Evolutionary conservation across 352 stramenopile species (phyloP).

Genomic region (Phytopythium delawarense): DNA sequence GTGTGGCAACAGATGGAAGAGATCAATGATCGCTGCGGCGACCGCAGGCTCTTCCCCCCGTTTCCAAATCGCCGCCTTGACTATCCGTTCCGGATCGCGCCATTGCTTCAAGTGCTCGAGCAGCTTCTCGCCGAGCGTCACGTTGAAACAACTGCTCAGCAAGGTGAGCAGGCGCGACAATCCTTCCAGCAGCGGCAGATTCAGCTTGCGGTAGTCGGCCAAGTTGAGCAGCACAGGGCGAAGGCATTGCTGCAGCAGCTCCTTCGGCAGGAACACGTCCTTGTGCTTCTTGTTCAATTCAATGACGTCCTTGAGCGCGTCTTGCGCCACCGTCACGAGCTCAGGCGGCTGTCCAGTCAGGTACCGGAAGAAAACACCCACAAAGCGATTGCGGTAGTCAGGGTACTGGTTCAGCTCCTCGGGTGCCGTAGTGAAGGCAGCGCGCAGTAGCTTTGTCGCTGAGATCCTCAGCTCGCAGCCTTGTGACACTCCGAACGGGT

Average conservation of each 20-base stretch:
- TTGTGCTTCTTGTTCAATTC: constrained; percentile 87
- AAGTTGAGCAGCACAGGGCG: constrained; percentile 95
- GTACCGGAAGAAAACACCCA: constrained; percentile 89
- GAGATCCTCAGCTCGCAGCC: constrained; percentile 80
- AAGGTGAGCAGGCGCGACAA: constrained; percentile 92
- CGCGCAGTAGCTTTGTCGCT: constrained; percentile 83
- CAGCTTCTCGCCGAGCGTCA: constrained; percentile 96
- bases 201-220: constrained; percentile 96
- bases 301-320: constrained; percentile 77
- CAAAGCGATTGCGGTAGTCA: constrained; percentile 81
- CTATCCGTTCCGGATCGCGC: constrained; percentile 87
- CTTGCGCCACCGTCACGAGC: constrained; percentile 75
- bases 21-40: constrained; percentile 93
- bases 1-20: constrained; percentile 95
- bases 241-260: constrained; percentile 95
- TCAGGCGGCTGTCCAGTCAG: constrained; percentile 83
- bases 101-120: constrained; percentile 96
- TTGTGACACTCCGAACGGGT: constrained; percentile 84
- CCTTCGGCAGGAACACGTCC: constrained; percentile 90
- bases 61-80: constrained; percentile 92
- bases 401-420: constrained; percentile 85
- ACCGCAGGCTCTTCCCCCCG: constrained; percentile 93
- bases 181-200: constrained; percentile 91
- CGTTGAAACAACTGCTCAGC: constrained; percentile 97
- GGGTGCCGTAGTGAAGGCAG: constrained; percentile 76